Evolutionary conservation across 1,284 basidiomycete genomes (phyloP).

Genomic region (Ceratobasidium sp.): DNA sequence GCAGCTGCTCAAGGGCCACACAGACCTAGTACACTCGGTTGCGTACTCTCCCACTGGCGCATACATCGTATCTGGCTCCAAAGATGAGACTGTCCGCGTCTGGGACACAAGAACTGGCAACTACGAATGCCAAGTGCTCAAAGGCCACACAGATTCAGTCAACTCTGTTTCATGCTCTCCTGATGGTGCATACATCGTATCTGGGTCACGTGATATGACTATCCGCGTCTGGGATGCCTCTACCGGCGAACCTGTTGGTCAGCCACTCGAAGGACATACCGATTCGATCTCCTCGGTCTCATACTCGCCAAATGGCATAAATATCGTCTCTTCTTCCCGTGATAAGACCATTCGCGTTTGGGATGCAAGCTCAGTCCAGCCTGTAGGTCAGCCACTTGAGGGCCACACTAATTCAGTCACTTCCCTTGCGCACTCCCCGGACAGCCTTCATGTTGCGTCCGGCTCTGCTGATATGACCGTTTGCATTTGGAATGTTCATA

Average conservation of each 20-base stretch:
- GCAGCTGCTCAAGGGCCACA: not conserved
- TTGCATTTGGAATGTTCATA: slow-evolving; percentile 9
- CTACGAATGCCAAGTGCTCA: not conserved
- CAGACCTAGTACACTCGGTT: not conserved
- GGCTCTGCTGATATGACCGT: not conserved
- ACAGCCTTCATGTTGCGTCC: slow-evolving; percentile 5
- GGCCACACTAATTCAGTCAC: not conserved
- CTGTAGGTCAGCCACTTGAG: not conserved
- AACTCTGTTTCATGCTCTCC: not conserved
- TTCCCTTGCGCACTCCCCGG: not conserved
- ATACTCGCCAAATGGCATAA: not conserved
- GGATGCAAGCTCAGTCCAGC: not conserved
- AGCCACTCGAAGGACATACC: not conserved
- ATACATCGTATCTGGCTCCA: not conserved
- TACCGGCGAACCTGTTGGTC: not conserved
- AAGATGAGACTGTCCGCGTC: not conserved
- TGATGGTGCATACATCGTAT: not conserved
- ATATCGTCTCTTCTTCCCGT: not conserved
- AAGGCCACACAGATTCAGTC: not conserved
- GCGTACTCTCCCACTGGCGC: too few species aligned
- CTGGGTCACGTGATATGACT: not conserved
- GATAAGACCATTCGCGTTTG: not conserved
- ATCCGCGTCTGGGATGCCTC: not conserved
- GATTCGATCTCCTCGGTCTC: not conserved
- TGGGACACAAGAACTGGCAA: too few species aligned